These are phyloP conservation scores for Tylopilus orsonianus DNA, from an alignment of 1,284 basidiomycete genomes.

Conservation along the genomic window DNA sequence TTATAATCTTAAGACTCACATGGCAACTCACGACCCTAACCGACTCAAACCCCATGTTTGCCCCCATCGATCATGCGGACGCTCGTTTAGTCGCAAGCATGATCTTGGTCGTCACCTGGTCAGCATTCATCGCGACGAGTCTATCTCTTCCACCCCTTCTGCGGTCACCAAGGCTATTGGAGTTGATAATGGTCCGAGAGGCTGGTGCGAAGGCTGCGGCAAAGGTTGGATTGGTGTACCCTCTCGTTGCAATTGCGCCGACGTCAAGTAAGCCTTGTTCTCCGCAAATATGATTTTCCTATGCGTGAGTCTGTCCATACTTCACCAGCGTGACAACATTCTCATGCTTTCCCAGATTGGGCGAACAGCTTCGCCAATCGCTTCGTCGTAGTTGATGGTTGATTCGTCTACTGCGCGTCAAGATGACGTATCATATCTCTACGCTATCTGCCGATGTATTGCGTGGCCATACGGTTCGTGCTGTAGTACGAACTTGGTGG, in stretches of 20 bases:
- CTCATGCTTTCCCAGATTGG: conserved; percentile 24
- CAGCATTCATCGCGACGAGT: conserved; percentile 78
- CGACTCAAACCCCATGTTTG: conserved; percentile 83
- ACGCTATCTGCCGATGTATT: conserved; percentile 55
- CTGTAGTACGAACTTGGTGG: conserved; percentile 49
- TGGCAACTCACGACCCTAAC: conserved; percentile 87
- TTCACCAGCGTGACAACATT: not conserved
- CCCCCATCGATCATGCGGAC: conserved; percentile 75
- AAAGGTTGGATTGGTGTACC: conserved; percentile 63
- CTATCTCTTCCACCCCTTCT: conserved; percentile 41
- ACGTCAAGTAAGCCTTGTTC: conserved; percentile 53
- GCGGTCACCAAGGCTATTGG: conserved; percentile 52
- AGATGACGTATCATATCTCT: conserved; percentile 35
- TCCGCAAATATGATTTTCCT: conserved; percentile 9
- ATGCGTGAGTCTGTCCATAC: conserved; percentile 25
- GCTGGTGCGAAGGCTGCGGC: conserved; percentile 76
- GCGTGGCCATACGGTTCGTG: conserved; percentile 62
- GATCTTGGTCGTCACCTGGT: conserved; percentile 84
- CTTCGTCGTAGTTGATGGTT: conserved; percentile 37
- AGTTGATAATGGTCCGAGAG: conserved; percentile 57
- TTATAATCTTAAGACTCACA: conserved; percentile 88
- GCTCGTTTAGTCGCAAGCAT: conserved; percentile 88
- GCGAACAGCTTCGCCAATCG: conserved; percentile 38
- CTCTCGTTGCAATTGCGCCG: conserved; percentile 60
- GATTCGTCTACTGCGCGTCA: conserved; percentile 37